Conservation (phyloP, 495 filamentous ascomycete species). For the Podospora tetraspora region DNA sequence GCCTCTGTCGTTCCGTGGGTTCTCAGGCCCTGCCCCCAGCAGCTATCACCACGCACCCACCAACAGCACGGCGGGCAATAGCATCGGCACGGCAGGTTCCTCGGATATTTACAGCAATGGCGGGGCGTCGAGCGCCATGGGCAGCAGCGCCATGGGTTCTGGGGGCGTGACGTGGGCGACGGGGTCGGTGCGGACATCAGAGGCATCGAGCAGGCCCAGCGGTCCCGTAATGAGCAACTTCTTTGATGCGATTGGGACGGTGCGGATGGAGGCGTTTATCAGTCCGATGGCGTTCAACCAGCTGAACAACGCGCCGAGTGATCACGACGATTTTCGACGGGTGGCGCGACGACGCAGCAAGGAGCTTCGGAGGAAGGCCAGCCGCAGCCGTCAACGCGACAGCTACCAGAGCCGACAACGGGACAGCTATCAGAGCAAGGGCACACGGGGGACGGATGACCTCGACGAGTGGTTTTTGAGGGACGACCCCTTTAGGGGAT, state of each 20-base stretch:
- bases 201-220: conserved; percentile 52
- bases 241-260: conserved; percentile 77
- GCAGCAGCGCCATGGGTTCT: conserved; percentile 19
- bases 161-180: conserved; percentile 37
- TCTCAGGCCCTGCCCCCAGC: conserved; percentile 55
- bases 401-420: conserved; percentile 40
- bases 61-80: conserved; percentile 48
- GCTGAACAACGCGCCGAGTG: conserved; percentile 43
- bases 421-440: conserved; percentile 44
- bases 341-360: conserved; percentile 43
- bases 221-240: conserved; percentile 47
- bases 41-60: conserved; percentile 40
- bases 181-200: conserved; percentile 52
- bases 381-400: conserved; percentile 47
- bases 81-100: conserved; percentile 50
- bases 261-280: conserved; percentile 96
- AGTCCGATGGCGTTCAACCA: conserved; percentile 47
- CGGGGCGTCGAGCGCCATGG: conserved; percentile 32
- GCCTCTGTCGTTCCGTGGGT: conserved; percentile 63
- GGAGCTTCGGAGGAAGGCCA: conserved; percentile 44
- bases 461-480: conserved; percentile 43
- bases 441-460: conserved; percentile 39
- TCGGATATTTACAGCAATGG: conserved; percentile 51
- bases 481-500: conserved; percentile 47
- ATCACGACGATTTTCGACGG: conserved; percentile 43